Conservation (phyloP, 2,329 filamentous ascomycete species). For the Xylariomycetidae sp. region DNA sequence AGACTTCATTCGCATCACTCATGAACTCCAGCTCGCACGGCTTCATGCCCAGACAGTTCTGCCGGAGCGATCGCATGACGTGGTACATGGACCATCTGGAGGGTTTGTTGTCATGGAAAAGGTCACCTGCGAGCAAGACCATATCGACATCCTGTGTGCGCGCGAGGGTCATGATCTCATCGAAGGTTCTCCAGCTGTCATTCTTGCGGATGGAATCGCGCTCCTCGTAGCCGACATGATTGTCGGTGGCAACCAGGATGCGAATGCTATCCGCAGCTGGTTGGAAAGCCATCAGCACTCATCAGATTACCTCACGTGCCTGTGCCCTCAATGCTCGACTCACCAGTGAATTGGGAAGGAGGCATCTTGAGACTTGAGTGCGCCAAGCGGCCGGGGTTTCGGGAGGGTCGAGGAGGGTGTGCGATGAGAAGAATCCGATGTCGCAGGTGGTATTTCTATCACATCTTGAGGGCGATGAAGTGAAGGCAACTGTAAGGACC, state of each 20-base stretch:
- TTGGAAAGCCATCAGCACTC: slow-evolving; percentile 3
- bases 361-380: slow-evolving; percentile 13
- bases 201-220: slow-evolving; percentile 90
- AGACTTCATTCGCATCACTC: slow-evolving; percentile 86
- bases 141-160: slow-evolving; percentile 91
- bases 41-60: slow-evolving; percentile 92
- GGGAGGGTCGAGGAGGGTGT: background rate
- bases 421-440: no score
- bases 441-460: no score
- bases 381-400: background rate
- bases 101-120: slow-evolving; percentile 98
- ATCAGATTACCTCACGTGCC: background rate
- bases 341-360: slow-evolving; percentile 20
- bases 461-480: no score
- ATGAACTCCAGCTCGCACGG: slow-evolving; percentile 93
- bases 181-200: slow-evolving; percentile 93
- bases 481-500: no score
- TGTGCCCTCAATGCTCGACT: background rate
- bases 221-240: slow-evolving; percentile 95
- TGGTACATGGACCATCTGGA: slow-evolving; percentile 94
- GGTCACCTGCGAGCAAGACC: slow-evolving; percentile 88
- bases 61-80: slow-evolving; percentile 88
- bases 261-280: slow-evolving; percentile 76
- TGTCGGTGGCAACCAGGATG: slow-evolving; percentile 90
- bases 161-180: slow-evolving; percentile 89